Evolutionary conservation across 169 alveolate genomes (phyloP).

Genomic region (Perkinsus marinus): DNA sequence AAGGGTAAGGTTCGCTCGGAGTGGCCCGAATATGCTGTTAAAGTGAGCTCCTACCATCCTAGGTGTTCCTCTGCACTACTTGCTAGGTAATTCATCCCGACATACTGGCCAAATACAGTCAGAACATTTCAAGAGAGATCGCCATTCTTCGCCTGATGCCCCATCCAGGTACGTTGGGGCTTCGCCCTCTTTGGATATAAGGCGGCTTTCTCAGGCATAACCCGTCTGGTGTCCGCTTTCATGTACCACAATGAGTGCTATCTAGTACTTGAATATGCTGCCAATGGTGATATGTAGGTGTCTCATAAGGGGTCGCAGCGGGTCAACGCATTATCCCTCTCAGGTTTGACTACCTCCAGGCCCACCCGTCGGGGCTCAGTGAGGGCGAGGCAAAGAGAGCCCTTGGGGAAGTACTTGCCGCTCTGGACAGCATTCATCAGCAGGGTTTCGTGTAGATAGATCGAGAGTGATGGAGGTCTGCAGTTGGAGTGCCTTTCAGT

Average conservation of each 20-base stretch:
- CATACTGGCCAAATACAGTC: background rate
- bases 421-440: background rate
- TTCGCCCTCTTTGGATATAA: background rate
- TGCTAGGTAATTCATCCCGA: background rate
- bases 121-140: background rate
- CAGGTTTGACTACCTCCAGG: background rate
- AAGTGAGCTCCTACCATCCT: background rate
- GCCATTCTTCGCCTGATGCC: background rate
- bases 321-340: background rate
- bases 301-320: background rate
- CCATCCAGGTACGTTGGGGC: background rate
- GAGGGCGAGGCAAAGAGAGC: background rate
- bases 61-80: background rate
- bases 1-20: background rate
- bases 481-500: background rate
- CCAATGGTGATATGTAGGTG: background rate
- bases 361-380: background rate
- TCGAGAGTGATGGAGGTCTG: background rate
- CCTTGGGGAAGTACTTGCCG: background rate
- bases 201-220: background rate
- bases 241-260: background rate
- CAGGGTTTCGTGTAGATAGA: background rate
- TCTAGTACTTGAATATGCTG: background rate
- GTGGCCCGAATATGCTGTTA: background rate
- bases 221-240: background rate